Conservation (phyloP, 768 basidiomycete species). For the Mycena albidolilacea region DNA sequence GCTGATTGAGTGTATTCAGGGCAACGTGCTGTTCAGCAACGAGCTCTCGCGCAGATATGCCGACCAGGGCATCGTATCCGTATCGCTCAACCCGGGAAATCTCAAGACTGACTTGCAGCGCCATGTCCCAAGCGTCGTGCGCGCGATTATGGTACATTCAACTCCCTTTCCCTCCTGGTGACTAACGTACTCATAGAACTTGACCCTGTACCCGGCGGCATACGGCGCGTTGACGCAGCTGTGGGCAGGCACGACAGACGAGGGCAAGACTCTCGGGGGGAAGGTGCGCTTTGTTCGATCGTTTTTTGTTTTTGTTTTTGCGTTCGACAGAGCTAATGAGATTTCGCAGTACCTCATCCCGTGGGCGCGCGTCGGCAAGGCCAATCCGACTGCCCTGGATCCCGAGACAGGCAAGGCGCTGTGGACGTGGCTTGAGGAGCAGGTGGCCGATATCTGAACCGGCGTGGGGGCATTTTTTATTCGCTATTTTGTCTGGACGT, state of each 20-base stretch:
- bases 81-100: constrained; percentile 58
- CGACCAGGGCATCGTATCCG: constrained; percentile 60
- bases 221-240: constrained; percentile 65
- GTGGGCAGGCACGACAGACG: constrained; percentile 63
- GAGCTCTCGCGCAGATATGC: constrained; percentile 60
- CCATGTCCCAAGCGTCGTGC: constrained; percentile 13
- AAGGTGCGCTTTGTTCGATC: constrained; percentile 51
- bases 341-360: constrained; percentile 56
- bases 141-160: constrained; percentile 8
- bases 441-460: constrained; percentile 44
- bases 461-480: not conserved
- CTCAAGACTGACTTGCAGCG: constrained; percentile 32
- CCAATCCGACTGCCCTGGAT: constrained; percentile 44
- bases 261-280: constrained; percentile 58
- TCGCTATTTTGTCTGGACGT: too few relatives aligned
- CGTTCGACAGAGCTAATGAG: not conserved
- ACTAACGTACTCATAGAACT: not conserved
- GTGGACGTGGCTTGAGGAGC: constrained; percentile 62
- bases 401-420: constrained; percentile 51
- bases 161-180: not conserved
- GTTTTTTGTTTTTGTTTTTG: not conserved
- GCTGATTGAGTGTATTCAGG: constrained; percentile 46
- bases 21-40: constrained; percentile 58
- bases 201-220: constrained; percentile 47
- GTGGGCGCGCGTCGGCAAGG: constrained; percentile 54